Percentiles rank a stretch among this genome's conserved stretches.
Conservation (phyloP, 208 protist genomes). For the Balamuthia mandrillaris region DNA sequence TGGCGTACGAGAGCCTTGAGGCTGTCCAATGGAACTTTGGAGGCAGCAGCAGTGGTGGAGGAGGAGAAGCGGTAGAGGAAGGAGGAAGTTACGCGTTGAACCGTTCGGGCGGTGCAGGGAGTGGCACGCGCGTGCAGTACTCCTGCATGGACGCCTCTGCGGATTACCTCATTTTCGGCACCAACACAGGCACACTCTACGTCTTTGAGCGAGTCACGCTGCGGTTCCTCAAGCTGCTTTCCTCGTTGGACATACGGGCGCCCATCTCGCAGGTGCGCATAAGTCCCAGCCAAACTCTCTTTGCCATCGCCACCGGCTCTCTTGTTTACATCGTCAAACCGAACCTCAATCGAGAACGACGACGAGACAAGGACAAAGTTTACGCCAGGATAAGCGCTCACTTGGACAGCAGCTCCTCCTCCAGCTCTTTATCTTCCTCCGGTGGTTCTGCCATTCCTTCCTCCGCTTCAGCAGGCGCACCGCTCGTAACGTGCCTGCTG, state of each 20-base stretch:
- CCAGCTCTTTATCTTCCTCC: not conserved
- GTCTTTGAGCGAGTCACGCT: not conserved
- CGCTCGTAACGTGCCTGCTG: not conserved
- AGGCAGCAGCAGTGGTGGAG: no score
- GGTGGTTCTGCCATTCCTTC: not conserved
- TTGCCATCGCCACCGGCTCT: not conserved
- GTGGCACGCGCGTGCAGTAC: no score
- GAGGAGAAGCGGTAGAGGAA: no score
- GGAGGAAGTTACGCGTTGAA: no score
- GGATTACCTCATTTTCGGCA: not conserved
- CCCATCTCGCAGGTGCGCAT: not conserved
- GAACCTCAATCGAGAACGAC: no score
- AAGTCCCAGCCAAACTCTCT: not conserved
- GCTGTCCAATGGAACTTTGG: no score
- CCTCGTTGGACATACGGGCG: not conserved
- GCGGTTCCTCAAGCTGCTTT: not conserved
- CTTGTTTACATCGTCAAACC: no score
- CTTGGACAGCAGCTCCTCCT: not conserved
- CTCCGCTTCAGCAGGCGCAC: no score
- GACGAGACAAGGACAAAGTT: no score
- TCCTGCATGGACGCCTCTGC: not conserved
- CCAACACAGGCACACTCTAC: conserved; percentile 1
- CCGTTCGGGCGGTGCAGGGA: no score
- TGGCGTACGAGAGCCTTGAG: no score
- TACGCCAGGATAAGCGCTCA: not conserved